Conservation (phyloP, 176 grass and related monocot species). For the Phoenix roebelenii region DNA sequence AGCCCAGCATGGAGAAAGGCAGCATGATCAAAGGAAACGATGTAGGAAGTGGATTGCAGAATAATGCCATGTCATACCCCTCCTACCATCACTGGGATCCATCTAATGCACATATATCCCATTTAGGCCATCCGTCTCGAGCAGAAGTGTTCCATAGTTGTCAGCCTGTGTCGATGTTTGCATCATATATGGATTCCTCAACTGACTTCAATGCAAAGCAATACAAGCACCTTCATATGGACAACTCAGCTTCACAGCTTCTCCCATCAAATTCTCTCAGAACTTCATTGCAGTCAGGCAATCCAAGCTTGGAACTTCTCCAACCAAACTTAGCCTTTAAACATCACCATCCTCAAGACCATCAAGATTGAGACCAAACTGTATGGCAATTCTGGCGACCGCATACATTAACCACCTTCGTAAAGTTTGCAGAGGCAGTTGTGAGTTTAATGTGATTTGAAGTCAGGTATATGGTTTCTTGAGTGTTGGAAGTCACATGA, state of each 20-base stretch:
- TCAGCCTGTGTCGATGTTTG: not conserved
- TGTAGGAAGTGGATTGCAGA: not conserved
- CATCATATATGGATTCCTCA: not conserved
- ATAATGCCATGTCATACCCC: not conserved
- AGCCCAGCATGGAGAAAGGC: not conserved
- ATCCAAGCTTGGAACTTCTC: too few relatives aligned
- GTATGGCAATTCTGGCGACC: too few relatives aligned
- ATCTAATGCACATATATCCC: not conserved
- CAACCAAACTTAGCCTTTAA: too few relatives aligned
- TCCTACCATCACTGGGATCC: conserved; percentile 4
- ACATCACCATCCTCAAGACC: too few relatives aligned
- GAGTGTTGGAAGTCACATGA: too few relatives aligned
- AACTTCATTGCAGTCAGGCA: too few relatives aligned
- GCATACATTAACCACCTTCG: too few relatives aligned
- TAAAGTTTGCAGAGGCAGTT: too few relatives aligned
- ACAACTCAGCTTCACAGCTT: not conserved
- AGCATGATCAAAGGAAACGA: conserved; percentile 4
- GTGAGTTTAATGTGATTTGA: too few relatives aligned
- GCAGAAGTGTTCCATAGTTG: not conserved
- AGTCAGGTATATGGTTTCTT: too few relatives aligned
- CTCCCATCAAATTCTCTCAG: not conserved
- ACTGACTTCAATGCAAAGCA: not conserved
- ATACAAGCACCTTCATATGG: not conserved
- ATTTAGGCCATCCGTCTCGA: conserved; percentile 2
- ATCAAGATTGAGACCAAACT: too few relatives aligned